phyloP scores from a whole-genome alignment of 345 rosid genomes.

The Citrus cavaleriei region DNA sequence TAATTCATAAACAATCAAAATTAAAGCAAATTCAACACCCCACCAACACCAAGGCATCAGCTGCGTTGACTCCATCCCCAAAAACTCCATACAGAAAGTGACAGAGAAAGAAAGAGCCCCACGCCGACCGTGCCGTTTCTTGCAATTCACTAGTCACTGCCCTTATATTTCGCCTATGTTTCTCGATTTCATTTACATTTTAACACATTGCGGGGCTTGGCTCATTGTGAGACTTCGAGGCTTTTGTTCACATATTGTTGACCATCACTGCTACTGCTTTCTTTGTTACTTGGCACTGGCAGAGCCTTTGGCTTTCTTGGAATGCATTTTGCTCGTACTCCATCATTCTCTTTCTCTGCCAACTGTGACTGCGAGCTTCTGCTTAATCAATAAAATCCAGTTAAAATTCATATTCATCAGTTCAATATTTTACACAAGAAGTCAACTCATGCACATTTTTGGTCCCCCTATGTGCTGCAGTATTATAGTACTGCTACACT shows the following conservation, averaged over 20 bases:
- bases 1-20: neutral
- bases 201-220: neutral
- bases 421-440: neutral
- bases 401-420: neutral
- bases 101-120: neutral
- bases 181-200: slow-evolving; percentile 1
- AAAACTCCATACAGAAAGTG: neutral
- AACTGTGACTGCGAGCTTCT: slow-evolving; percentile 23
- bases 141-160: neutral
- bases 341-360: slow-evolving; percentile 19
- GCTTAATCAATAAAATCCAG: neutral
- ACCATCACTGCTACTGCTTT: neutral
- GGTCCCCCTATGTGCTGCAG: neutral
- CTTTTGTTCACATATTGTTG: slow-evolving; percentile 4
- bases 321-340: slow-evolving; percentile 24
- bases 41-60: neutral
- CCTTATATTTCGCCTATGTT: slow-evolving; percentile 6
- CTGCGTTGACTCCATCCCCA: slow-evolving; percentile 8
- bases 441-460: neutral
- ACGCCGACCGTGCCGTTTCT: slow-evolving; percentile 4
- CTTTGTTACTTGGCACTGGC: neutral
- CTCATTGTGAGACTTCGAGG: neutral
- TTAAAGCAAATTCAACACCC: neutral
- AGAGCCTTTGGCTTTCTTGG: slow-evolving; percentile 19
- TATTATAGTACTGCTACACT: neutral